phyloP scores from a whole-genome alignment of 1,284 basidiomycete genomes.

The Grifola frondosa region DNA sequence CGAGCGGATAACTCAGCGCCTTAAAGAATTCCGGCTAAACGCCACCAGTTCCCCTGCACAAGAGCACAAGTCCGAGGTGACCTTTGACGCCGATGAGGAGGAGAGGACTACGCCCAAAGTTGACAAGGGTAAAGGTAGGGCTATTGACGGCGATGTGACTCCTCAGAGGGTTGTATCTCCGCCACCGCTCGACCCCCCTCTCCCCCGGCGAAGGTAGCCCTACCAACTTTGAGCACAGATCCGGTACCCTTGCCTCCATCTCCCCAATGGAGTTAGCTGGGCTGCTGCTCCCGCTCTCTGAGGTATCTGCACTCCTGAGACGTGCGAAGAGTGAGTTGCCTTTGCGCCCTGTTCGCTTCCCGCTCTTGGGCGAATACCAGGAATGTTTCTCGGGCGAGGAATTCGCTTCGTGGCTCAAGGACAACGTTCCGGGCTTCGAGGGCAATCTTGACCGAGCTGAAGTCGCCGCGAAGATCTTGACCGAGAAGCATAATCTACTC shows the following conservation, averaged over 20 bases:
- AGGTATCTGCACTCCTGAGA: constrained; percentile 66
- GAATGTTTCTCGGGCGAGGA: constrained; percentile 85
- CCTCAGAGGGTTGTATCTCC: constrained; percentile 47
- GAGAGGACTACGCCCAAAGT: constrained; percentile 42
- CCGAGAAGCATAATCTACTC: constrained; percentile 72
- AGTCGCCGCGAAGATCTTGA: constrained; percentile 75
- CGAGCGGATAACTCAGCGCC: constrained; percentile 72
- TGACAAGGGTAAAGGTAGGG: constrained; percentile 81
- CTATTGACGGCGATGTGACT: constrained; percentile 41
- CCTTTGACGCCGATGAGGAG: constrained; percentile 41
- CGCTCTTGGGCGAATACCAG: constrained; percentile 84
- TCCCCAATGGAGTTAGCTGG: constrained; percentile 72
- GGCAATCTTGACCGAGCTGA: constrained; percentile 77
- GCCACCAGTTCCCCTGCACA: constrained; percentile 36
- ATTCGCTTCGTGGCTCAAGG: constrained; percentile 72
- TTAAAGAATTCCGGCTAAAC: constrained; percentile 68
- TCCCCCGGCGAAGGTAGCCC: constrained; percentile 38
- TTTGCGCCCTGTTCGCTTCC: constrained; percentile 68
- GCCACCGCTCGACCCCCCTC: constrained; percentile 62
- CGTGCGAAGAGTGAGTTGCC: constrained; percentile 64
- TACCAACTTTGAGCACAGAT: constrained; percentile 31
- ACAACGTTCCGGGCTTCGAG: constrained; percentile 67
- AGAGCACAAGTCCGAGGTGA: constrained; percentile 29
- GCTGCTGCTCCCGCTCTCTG: constrained; percentile 60
- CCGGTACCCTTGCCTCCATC: constrained; percentile 41